These are phyloP conservation scores for Aureobasidium sp. DNA, from an alignment of 2,329 filamentous ascomycete species.

Conservation along the genomic window DNA sequence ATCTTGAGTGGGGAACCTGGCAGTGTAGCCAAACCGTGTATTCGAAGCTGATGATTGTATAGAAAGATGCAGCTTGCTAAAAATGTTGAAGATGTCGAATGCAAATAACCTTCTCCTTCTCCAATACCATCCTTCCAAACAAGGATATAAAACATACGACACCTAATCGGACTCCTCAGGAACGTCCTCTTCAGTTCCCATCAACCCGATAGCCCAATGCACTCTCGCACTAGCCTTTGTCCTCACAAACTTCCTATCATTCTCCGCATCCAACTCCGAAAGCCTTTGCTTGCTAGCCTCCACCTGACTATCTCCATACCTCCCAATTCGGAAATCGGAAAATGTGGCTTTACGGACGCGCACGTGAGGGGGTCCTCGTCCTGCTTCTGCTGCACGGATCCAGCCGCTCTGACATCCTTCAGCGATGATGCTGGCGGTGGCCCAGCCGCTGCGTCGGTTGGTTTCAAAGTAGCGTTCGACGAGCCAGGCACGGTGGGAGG, in stretches of 20 bases:
- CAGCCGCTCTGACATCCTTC: constrained; percentile 78
- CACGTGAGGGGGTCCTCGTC: constrained; percentile 67
- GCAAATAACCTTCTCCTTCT: background rate
- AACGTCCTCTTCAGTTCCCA: constrained; percentile 71
- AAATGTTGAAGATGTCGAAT: background rate
- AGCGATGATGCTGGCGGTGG: constrained; percentile 72
- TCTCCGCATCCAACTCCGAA: constrained; percentile 19
- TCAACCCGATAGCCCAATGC: constrained; percentile 68
- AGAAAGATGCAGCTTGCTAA: background rate
- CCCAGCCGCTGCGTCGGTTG: constrained; percentile 76
- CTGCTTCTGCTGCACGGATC: constrained; percentile 64
- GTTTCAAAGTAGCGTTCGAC: constrained; percentile 67
- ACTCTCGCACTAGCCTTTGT: constrained; percentile 55
- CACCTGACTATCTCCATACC: background rate
- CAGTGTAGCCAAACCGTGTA: background rate
- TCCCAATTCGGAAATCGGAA: background rate
- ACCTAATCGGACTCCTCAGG: background rate
- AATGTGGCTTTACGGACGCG: constrained; percentile 24
- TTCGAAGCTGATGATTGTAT: background rate
- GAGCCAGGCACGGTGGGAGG: constrained; percentile 67
- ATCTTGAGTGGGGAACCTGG: background rate
- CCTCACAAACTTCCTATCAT: constrained; percentile 48
- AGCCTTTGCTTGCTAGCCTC: background rate
- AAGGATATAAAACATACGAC: no score
- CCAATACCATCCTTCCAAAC: no score